Evolutionary conservation across 1,284 basidiomycete species (phyloP).

Genomic region (Fistulinella cinereoalba): DNA sequence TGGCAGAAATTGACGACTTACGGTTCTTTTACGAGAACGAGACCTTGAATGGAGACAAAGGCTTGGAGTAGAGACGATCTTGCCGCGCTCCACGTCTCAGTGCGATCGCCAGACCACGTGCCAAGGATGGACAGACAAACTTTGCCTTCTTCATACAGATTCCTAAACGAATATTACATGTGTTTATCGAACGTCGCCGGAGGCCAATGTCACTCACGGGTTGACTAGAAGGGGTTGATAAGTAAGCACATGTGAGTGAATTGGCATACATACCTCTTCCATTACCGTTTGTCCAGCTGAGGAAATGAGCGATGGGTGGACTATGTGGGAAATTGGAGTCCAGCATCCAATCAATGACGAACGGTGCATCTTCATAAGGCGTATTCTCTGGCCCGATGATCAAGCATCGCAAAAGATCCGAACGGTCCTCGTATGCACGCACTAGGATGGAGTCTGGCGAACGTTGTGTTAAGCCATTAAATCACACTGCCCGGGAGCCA

Average conservation of each 20-base stretch:
- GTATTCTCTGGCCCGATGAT: constrained; percentile 94
- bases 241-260: constrained; percentile 11
- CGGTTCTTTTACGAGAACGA: constrained; percentile 90
- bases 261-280: constrained; percentile 63
- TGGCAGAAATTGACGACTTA: constrained; percentile 40
- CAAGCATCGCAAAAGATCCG: constrained; percentile 82
- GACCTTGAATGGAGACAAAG: constrained; percentile 89
- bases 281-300: constrained; percentile 92
- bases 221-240: constrained; percentile 44
- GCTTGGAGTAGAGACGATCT: constrained; percentile 87
- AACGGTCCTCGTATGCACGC: constrained; percentile 75
- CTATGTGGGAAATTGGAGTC: constrained; percentile 84
- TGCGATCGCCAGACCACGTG: constrained; percentile 88
- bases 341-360: constrained; percentile 92
- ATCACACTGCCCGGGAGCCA: no score
- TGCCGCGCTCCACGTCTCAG: constrained; percentile 80
- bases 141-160: constrained; percentile 94
- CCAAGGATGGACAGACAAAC: constrained; percentile 91
- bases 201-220: constrained; percentile 49
- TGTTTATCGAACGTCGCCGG: constrained; percentile 4
- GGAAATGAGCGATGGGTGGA: constrained; percentile 87
- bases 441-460: constrained; percentile 65
- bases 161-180: constrained; percentile 41
- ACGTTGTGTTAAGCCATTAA: no score
- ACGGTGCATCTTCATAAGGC: constrained; percentile 90